Conservation (phyloP, 495 filamentous ascomycete genomes). For the Talaromyces adpressus region DNA sequence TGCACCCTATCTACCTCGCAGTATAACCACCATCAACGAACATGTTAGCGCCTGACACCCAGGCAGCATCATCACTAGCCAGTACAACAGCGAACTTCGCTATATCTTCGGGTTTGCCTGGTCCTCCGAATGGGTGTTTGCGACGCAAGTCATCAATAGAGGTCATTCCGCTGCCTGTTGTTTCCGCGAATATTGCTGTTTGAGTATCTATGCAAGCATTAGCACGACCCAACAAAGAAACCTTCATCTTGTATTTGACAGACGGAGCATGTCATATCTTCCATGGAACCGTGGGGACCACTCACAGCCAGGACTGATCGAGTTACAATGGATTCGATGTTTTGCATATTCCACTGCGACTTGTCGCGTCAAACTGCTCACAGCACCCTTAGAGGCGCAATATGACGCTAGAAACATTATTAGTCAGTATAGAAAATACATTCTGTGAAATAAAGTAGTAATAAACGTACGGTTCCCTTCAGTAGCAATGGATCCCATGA, state of each 20-base stretch:
- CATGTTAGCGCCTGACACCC: conserved; percentile 39
- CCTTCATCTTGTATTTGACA: neutral
- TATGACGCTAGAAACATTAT: conserved; percentile 32
- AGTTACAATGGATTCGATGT: conserved; percentile 48
- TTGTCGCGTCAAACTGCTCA: conserved; percentile 40
- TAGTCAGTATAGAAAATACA: neutral
- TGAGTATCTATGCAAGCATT: conserved; percentile 18
- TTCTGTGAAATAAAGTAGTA: neutral
- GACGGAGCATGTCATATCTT: neutral
- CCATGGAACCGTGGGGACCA: neutral
- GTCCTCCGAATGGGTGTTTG: conserved; percentile 32
- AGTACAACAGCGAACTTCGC: conserved; percentile 43
- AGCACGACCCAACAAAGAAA: conserved; percentile 1
- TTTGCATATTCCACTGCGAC: conserved; percentile 45
- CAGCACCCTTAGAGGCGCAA: conserved; percentile 45
- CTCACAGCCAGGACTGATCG: conserved; percentile 49
- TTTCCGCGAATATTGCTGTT: conserved; percentile 25
- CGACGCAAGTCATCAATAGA: conserved; percentile 20
- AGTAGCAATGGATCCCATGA: conserved; percentile 36
- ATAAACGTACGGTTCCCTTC: conserved; percentile 14
- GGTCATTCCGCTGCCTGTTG: conserved; percentile 12
- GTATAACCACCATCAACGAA: conserved; percentile 47
- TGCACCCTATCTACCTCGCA: conserved; percentile 18
- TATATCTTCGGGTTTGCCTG: conserved; percentile 39
- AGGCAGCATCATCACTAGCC: conserved; percentile 41